Evolutionary conservation across 73 alveolate species (phyloP).

Genomic region (Diophrys appendiculata): DNA sequence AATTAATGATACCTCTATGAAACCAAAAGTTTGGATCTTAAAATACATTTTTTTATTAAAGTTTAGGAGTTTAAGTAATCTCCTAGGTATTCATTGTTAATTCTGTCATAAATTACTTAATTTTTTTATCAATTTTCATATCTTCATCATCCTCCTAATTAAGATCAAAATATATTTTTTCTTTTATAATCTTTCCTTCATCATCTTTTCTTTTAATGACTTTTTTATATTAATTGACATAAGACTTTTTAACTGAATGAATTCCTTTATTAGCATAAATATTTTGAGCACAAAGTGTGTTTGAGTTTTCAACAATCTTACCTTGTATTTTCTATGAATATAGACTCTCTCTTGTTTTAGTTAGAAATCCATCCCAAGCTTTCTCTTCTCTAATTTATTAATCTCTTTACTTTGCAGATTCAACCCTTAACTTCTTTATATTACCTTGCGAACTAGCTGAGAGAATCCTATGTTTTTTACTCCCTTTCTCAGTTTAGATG

Average conservation of each 20-base stretch:
- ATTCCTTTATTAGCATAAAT: not conserved
- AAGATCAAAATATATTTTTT: not conserved
- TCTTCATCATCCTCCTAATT: not conserved
- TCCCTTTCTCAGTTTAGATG: too few species aligned
- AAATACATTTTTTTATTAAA: conserved; percentile 7
- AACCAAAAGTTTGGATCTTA: conserved; percentile 51
- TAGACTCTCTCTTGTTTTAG: not conserved
- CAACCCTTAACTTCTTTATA: not conserved
- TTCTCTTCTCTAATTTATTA: not conserved
- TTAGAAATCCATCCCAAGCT: not conserved
- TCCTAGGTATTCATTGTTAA: not conserved
- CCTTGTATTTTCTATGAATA: not conserved
- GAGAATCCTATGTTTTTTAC: too few species aligned
- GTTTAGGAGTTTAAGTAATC: not conserved
- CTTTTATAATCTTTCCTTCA: not conserved
- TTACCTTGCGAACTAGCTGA: not conserved
- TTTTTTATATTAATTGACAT: not conserved
- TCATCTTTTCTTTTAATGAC: not conserved
- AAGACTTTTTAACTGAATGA: not conserved
- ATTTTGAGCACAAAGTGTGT: too few species aligned
- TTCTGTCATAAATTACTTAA: not conserved
- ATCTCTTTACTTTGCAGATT: not conserved
- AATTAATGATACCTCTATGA: conserved; percentile 41
- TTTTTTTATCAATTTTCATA: not conserved
- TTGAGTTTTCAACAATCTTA: too few species aligned